These are phyloP conservation scores for Grosmannia clavigera DNA, from an alignment of 2,329 filamentous ascomycete species.

Conservation along the genomic window DNA sequence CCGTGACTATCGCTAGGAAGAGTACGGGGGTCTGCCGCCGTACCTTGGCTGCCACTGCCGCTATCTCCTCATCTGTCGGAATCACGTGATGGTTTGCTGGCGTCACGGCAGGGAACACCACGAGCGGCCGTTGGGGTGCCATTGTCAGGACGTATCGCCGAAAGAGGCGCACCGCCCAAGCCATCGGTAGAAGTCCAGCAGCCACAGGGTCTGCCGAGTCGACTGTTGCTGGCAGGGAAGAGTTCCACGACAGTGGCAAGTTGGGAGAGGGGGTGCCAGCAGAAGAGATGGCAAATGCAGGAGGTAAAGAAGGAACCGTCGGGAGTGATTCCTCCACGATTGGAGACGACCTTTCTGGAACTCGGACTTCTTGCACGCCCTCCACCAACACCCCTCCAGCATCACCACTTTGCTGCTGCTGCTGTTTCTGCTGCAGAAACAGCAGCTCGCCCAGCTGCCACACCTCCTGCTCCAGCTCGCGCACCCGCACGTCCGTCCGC, in stretches of 20 bases:
- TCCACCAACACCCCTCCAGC: neutral
- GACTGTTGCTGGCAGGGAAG: neutral
- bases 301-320: neutral
- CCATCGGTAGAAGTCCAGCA: conserved; percentile 6
- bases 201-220: conserved; percentile 4
- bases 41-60: neutral
- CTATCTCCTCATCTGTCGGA: neutral
- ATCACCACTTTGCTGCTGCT: neutral
- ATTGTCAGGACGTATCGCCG: conserved; percentile 6
- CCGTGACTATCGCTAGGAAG: conserved; percentile 7
- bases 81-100: neutral
- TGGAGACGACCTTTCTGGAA: neutral
- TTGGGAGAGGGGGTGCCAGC: too few species aligned
- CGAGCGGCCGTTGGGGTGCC: conserved; percentile 9
- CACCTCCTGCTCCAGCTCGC: conserved; percentile 68
- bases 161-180: conserved; percentile 4
- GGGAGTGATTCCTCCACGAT: neutral
- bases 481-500: conserved; percentile 51
- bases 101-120: conserved; percentile 8
- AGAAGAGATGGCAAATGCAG: neutral
- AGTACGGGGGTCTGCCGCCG: conserved; percentile 5
- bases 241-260: neutral
- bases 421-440: neutral
- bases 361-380: neutral
- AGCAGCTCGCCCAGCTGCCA: conserved; percentile 35